Percentiles rank a stretch among this genome's conserved stretches.
Conservation (phyloP, 768 basidiomycete species). For the Xerocomellus dryophilus region DNA sequence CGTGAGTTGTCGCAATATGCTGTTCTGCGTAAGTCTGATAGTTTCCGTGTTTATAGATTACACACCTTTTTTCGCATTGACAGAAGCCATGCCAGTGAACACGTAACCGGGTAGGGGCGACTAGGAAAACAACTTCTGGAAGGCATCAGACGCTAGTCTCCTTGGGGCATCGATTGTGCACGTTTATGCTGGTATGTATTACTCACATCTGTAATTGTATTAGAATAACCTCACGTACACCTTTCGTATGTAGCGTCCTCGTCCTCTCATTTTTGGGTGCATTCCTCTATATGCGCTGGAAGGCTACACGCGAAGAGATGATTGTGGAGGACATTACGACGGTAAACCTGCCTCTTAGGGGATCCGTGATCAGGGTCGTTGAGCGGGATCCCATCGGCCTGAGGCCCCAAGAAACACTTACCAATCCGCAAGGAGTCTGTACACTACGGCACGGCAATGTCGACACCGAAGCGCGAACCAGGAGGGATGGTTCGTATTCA, state of each 20-base stretch:
- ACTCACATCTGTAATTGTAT: neutral
- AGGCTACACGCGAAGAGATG: conserved; percentile 47
- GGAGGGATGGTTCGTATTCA: neutral
- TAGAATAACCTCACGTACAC: neutral
- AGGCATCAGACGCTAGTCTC: too few species aligned
- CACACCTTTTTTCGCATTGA: too few species aligned
- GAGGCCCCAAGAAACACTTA: neutral
- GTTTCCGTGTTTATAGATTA: too few species aligned
- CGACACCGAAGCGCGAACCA: neutral
- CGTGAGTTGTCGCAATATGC: too few species aligned
- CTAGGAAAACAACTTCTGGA: too few species aligned
- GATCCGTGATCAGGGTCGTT: conserved; percentile 6
- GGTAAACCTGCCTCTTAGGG: conserved; percentile 17
- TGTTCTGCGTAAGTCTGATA: too few species aligned
- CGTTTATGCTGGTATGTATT: conserved; percentile 51
- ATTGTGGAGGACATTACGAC: conserved; percentile 33
- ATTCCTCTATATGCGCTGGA: conserved; percentile 55
- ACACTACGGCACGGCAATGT: neutral
- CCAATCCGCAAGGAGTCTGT: neutral
- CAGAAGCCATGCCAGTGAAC: too few species aligned
- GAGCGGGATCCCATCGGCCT: conserved; percentile 9
- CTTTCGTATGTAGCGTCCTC: conserved; percentile 24
- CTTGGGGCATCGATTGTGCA: conserved; percentile 48
- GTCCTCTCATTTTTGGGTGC: conserved; percentile 52
- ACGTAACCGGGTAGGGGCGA: too few species aligned